These are phyloP conservation scores for Lasiosphaeria hispida DNA, from an alignment of 495 filamentous ascomycete genomes.

Conservation along the genomic window DNA sequence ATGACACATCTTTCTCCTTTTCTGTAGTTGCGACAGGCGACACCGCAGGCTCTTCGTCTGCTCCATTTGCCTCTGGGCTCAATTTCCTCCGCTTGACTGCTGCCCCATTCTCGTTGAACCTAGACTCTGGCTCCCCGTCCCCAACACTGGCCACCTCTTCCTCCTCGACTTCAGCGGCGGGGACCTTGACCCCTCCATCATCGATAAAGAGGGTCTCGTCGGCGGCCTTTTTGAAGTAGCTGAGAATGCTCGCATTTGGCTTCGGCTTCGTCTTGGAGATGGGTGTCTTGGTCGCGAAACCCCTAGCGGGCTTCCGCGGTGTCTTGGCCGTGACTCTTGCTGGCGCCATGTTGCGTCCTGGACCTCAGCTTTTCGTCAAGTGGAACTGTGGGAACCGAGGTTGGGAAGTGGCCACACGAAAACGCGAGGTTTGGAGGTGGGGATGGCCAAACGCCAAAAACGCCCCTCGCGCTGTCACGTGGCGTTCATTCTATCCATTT, in stretches of 20 bases:
- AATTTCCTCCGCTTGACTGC: conserved; percentile 47
- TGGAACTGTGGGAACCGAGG: neutral
- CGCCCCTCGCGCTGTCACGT: conserved; percentile 20
- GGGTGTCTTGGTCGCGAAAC: conserved; percentile 1
- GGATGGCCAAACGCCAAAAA: neutral
- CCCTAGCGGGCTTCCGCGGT: neutral
- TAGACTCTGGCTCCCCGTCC: conserved; percentile 38
- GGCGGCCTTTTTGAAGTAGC: conserved; percentile 77
- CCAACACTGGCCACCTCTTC: conserved; percentile 20
- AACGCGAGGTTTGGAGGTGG: neutral
- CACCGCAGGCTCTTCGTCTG: neutral
- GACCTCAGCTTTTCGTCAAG: neutral
- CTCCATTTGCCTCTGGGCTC: conserved; percentile 1
- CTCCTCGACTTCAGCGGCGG: neutral
- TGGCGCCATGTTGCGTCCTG: neutral
- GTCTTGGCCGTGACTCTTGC: neutral
- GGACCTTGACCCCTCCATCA: neutral
- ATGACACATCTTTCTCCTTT: neutral
- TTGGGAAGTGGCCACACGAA: conserved; percentile 3
- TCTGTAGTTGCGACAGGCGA: neutral
- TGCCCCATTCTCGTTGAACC: conserved; percentile 52
- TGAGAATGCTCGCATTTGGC: conserved; percentile 72
- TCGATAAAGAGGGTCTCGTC: conserved; percentile 35
- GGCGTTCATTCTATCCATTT: neutral
- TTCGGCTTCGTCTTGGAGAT: conserved; percentile 28